phyloP scores from a whole-genome alignment of 306 rosid species.

The Casuarina cunninghamiana region DNA sequence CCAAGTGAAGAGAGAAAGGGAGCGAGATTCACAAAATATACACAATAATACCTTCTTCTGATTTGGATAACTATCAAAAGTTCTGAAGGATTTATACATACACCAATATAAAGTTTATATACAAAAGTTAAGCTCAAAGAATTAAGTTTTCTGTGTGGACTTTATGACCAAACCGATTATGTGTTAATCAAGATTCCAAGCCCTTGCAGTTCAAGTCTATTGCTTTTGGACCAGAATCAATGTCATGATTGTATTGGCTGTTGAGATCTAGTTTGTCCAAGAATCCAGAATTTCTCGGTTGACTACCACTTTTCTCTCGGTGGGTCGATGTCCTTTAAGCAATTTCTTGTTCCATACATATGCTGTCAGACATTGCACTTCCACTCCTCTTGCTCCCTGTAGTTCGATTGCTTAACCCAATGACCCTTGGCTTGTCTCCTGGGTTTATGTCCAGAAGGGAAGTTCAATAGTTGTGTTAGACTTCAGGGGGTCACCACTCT shows the following conservation, averaged over 20 bases:
- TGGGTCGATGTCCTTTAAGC: slow-evolving; percentile 39
- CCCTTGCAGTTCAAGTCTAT: slow-evolving; percentile 61
- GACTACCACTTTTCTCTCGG: slow-evolving; percentile 27
- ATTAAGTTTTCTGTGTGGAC: slow-evolving; percentile 32
- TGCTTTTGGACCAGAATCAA: slow-evolving; percentile 46
- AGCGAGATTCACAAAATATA: slow-evolving; percentile 25
- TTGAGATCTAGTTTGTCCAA: slow-evolving; percentile 64
- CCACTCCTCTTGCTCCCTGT: slow-evolving; percentile 63
- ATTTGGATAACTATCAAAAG: slow-evolving; percentile 43
- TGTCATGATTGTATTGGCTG: slow-evolving; percentile 55
- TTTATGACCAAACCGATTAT: slow-evolving; percentile 27
- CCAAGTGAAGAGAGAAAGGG: background rate
- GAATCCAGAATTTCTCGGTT: slow-evolving; percentile 38
- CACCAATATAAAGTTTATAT: slow-evolving; percentile 48
- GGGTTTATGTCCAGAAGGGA: slow-evolving; percentile 40
- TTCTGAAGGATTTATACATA: slow-evolving; percentile 35
- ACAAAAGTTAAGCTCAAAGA: slow-evolving; percentile 26
- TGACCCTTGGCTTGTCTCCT: slow-evolving; percentile 31
- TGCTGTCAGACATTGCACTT: slow-evolving; percentile 42
- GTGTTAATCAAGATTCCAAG: slow-evolving; percentile 32
- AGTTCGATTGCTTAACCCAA: slow-evolving; percentile 27
- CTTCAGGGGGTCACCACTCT: slow-evolving; percentile 27
- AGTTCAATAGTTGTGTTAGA: slow-evolving; percentile 41
- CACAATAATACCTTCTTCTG: slow-evolving; percentile 40
- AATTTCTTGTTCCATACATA: slow-evolving; percentile 48